Base-by-base conservation (phyloP, 768 basidiomycete genomes). In the Hortiboletus flavorubellus region DNA sequence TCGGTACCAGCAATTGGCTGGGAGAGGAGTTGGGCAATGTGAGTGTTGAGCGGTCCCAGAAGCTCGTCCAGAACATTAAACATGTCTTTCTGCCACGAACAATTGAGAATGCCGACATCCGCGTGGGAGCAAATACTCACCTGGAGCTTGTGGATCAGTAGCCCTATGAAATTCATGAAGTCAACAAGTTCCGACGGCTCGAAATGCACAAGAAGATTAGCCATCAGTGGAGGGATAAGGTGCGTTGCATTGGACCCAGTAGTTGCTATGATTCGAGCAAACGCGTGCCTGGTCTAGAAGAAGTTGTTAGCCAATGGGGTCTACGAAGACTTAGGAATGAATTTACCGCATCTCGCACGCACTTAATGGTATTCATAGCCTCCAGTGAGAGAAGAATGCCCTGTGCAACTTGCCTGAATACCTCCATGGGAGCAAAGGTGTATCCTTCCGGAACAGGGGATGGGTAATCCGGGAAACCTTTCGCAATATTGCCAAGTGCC, bases 401-500 rank as follows among this genome's bases (percentile, higher is more conserved):
- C 67, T 95, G 89, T 0, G 92, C 90, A 64, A 91, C 83, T 68
- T 91, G 84, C 55, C 82, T 80, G 72, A 98, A 97, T 14, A 92
- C 83, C 48, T 86, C 83, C 51, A 92, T 70, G 1, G 85, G 84
- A 0, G 93, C 89, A 18, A 85, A 74, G 9, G 84, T 78, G 62
- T 86, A 87, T 33, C 82, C 84, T 61, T 81, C 79, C 0, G 85
- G 83, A 1, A 86, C 73, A 2, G 84, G 80, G 15, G 80, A 83
- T 41, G 91, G 89, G 64, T 89, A 88, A 67, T 93, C 93, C 0
- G 97, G 97, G 73, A 98, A 98, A 12, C 97, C 97, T 73, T 97
- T 97, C 35, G 94, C 90, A 52, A 98, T 83, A 63, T 91, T 93
- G 12, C 96, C 96, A 21, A 98, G 77, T 3, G 96, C 94, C 86